Conservation (phyloP, 345 rosid species). For the Eucalyptus camaldulensis region DNA sequence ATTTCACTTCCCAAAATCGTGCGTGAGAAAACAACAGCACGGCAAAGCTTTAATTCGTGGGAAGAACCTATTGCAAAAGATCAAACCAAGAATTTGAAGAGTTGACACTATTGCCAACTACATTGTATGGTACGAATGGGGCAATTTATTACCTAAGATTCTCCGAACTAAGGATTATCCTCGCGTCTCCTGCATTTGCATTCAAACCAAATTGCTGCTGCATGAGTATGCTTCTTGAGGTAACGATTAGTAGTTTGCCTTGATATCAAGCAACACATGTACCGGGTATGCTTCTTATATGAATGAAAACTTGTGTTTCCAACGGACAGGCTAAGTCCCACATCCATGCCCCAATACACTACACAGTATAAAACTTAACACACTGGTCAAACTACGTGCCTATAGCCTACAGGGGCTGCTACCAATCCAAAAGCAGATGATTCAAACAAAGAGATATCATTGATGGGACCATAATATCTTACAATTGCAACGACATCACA, state of each 20-base stretch:
- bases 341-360: background rate
- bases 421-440: background rate
- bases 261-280: background rate
- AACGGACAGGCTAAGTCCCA: background rate
- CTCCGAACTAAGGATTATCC: background rate
- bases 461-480: background rate
- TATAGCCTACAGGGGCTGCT: background rate
- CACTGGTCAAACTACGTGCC: background rate
- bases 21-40: background rate
- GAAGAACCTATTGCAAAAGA: background rate
- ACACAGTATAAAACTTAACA: background rate
- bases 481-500: background rate
- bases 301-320: background rate
- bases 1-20: background rate
- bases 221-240: background rate
- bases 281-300: background rate
- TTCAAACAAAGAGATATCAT: background rate
- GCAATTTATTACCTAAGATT: background rate
- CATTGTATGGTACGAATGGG: background rate
- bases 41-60: background rate
- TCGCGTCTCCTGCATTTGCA: background rate
- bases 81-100: too few relatives aligned
- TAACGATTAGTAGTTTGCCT: background rate
- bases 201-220: background rate
- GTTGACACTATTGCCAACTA: background rate